Evolutionary conservation across 495 filamentous ascomycete species (phyloP).

Genomic region (Beverwykella pulmonaria): DNA sequence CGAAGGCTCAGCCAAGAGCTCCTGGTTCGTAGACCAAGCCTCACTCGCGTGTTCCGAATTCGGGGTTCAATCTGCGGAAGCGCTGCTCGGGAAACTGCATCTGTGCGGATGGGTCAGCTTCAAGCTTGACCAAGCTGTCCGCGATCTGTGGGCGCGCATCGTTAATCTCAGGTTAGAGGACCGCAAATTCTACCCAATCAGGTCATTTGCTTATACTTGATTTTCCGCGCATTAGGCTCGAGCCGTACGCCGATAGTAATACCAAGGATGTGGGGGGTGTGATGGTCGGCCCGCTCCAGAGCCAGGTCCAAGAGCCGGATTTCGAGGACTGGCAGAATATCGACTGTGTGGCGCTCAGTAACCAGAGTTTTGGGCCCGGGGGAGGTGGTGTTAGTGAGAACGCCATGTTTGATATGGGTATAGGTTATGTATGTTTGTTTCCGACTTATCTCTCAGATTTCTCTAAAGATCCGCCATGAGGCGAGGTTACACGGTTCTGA

Average conservation of each 20-base stretch:
- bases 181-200: conserved; percentile 27
- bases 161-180: conserved; percentile 36
- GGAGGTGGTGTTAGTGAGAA: not conserved
- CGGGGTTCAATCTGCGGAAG: conserved; percentile 11
- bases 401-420: conserved; percentile 11
- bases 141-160: conserved; percentile 32
- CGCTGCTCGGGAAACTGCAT: conserved; percentile 30
- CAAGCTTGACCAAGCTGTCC: conserved; percentile 32
- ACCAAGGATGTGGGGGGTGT: not conserved
- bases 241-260: conserved; percentile 15
- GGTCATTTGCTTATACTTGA: conserved; percentile 38
- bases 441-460: not conserved
- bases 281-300: conserved; percentile 30
- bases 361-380: not conserved
- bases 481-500: not conserved
- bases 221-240: conserved; percentile 27
- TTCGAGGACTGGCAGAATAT: conserved; percentile 32
- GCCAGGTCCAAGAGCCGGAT: conserved; percentile 25
- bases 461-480: not conserved
- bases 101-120: conserved; percentile 38
- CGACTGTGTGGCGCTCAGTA: conserved; percentile 22
- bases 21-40: conserved; percentile 34
- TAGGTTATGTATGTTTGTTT: conserved; percentile 7
- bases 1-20: conserved; percentile 24
- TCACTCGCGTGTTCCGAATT: conserved; percentile 34